Evolutionary conservation across 768 basidiomycete species (phyloP).

Genomic region (Suillus cothurnatus): DNA sequence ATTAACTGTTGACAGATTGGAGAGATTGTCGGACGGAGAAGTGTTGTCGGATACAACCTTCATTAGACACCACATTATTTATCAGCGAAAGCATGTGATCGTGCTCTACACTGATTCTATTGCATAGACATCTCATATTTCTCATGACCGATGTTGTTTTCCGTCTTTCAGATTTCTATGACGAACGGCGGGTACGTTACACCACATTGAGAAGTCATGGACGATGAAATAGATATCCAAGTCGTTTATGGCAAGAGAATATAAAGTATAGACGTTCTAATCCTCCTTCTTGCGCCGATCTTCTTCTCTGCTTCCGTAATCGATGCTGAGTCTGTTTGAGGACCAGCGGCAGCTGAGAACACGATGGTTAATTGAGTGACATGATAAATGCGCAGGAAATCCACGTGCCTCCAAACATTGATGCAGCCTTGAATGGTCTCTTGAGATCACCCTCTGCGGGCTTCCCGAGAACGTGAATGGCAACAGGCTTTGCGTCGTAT

Average conservation of each 20-base stretch:
- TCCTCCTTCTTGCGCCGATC: conserved; percentile 79
- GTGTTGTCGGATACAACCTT: conserved; percentile 77
- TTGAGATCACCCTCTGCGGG: conserved; percentile 84
- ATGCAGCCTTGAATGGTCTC: conserved; percentile 82
- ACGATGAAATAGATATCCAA: conserved; percentile 2
- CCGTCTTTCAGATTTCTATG: not conserved
- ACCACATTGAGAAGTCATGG: not conserved
- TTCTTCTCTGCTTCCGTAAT: conserved; percentile 91
- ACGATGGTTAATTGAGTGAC: conserved; percentile 7
- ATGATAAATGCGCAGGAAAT: not conserved
- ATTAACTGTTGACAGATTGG: conserved; percentile 57
- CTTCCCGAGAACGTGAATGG: conserved; percentile 81
- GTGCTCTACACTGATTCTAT: not conserved
- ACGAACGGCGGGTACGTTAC: not conserved
- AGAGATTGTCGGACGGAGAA: conserved; percentile 83
- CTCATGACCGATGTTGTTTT: not conserved
- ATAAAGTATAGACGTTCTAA: conserved; percentile 30
- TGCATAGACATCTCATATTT: conserved; percentile 2
- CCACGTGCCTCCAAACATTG: conserved; percentile 70
- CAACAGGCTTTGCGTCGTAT: conserved; percentile 83
- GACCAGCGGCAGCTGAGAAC: conserved; percentile 53
- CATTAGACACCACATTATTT: conserved; percentile 39
- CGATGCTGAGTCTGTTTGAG: conserved; percentile 82
- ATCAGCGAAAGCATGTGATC: not conserved
- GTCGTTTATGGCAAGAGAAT: not conserved